These are phyloP conservation scores for Rhynchospora tenuis DNA, from an alignment of 176 grass and related monocot species.

Conservation along the genomic window DNA sequence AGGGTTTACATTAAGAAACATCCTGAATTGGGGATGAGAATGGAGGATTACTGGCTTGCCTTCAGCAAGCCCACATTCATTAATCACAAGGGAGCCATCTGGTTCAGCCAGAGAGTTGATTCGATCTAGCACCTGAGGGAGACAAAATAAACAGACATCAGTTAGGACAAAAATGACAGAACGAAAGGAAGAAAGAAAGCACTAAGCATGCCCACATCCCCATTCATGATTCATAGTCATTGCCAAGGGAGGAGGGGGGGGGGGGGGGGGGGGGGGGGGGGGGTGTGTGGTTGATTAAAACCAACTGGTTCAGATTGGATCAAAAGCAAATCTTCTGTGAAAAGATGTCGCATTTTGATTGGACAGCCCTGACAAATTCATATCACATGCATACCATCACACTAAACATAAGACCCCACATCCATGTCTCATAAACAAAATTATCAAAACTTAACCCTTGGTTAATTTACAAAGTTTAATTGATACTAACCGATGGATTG, in stretches of 20 bases:
- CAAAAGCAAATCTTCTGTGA: not conserved
- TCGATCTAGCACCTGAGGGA: conserved; percentile 73
- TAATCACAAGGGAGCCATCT: conserved; percentile 75
- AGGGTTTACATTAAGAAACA: conserved; percentile 94
- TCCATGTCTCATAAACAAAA: not conserved
- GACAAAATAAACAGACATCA: conserved; percentile 26
- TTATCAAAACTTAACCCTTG: not conserved
- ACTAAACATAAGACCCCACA: not conserved
- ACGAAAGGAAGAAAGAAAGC: not conserved
- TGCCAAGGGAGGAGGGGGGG: too few relatives aligned
- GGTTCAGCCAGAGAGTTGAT: conserved; percentile 95
- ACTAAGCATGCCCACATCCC: not conserved
- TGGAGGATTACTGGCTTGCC: conserved; percentile 58
- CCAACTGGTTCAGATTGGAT: not conserved
- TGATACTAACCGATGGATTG: conserved; percentile 71
- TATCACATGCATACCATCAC: not conserved
- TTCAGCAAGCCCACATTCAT: conserved; percentile 93
- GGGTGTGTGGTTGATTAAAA: not conserved
- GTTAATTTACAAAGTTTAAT: not conserved
- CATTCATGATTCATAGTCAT: not conserved
- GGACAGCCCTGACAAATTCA: too few relatives aligned
- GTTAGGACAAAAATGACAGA: not conserved
- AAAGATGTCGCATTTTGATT: too few relatives aligned
- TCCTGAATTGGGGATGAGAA: conserved; percentile 64
- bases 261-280: too few relatives aligned